phyloP scores from a whole-genome alignment of 2,329 filamentous ascomycete genomes.

The Fusarium dimerum region DNA sequence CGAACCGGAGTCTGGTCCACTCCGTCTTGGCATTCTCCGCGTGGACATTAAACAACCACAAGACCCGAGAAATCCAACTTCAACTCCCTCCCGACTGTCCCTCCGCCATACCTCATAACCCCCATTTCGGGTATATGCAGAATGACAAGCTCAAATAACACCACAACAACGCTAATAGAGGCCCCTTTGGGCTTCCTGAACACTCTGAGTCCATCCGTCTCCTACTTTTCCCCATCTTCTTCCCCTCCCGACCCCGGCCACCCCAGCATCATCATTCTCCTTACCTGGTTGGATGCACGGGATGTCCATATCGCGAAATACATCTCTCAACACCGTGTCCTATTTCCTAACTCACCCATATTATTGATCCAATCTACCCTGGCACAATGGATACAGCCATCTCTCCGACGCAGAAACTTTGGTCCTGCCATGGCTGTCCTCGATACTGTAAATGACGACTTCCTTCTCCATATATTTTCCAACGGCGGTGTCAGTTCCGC shows the following conservation, averaged over 20 bases:
- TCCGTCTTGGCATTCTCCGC: not conserved
- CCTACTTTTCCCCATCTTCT: constrained; percentile 30
- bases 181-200: constrained; percentile 38
- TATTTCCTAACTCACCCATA: constrained; percentile 48
- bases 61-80: too few species aligned
- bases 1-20: constrained; percentile 7
- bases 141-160: constrained; percentile 30
- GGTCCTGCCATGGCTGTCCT: constrained; percentile 43
- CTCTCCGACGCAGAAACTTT: constrained; percentile 35
- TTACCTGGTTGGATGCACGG: constrained; percentile 54
- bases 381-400: constrained; percentile 37
- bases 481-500: constrained; percentile 52
- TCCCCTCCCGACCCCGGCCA: constrained; percentile 12
- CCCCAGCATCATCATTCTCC: constrained; percentile 50
- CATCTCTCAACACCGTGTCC: constrained; percentile 43
- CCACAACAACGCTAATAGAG: not conserved
- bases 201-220: constrained; percentile 38
- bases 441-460: constrained; percentile 30
- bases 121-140: not conserved
- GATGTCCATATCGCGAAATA: constrained; percentile 55
- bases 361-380: constrained; percentile 47
- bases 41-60: not conserved
- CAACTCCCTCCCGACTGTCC: not conserved
- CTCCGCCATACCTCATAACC: too few species aligned
- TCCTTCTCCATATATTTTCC: constrained; percentile 53